These are phyloP conservation scores for Eleusine coracana DNA, from an alignment of 176 grass and related monocot genomes.

Conservation along the genomic window DNA sequence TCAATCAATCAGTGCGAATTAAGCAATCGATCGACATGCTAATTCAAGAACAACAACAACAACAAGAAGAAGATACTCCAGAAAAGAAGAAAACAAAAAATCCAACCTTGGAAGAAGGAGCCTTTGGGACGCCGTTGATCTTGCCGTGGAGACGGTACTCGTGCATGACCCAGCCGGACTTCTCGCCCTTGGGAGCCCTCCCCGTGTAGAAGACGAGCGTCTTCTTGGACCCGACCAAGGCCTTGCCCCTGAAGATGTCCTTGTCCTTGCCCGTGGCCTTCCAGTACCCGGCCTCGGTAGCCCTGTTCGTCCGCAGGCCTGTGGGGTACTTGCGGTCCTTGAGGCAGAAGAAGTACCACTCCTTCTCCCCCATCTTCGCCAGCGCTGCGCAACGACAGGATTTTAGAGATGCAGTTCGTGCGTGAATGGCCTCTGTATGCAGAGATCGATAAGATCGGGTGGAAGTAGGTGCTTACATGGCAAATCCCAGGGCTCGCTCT, in stretches of 20 bases:
- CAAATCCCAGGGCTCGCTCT: constrained; percentile 80
- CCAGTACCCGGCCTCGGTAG: constrained; percentile 78
- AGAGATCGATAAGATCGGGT: background rate
- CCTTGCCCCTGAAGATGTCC: constrained; percentile 59
- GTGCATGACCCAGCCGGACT: constrained; percentile 85
- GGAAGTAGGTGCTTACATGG: constrained; percentile 44
- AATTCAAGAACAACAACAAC: background rate
- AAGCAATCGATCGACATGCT: background rate
- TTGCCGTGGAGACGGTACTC: constrained; percentile 68
- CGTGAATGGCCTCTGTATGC: background rate
- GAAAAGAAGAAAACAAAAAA: background rate
- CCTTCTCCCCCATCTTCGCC: constrained; percentile 81
- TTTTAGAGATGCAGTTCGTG: background rate
- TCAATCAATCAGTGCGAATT: background rate
- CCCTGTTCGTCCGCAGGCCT: constrained; percentile 77
- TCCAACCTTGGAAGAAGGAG: constrained; percentile 44
- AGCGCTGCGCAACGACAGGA: constrained; percentile 32
- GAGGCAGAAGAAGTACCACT: constrained; percentile 92
- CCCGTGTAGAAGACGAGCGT: constrained; percentile 72
- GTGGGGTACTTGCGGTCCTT: constrained; percentile 87
- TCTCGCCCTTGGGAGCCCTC: constrained; percentile 80
- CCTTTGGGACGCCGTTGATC: constrained; percentile 41
- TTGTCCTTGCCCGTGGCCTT: constrained; percentile 88
- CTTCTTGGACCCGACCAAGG: constrained; percentile 63
- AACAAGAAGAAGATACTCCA: background rate